These are phyloP conservation scores for Lactarius evosmus DNA, from an alignment of 768 basidiomycete genomes.

Conservation along the genomic window DNA sequence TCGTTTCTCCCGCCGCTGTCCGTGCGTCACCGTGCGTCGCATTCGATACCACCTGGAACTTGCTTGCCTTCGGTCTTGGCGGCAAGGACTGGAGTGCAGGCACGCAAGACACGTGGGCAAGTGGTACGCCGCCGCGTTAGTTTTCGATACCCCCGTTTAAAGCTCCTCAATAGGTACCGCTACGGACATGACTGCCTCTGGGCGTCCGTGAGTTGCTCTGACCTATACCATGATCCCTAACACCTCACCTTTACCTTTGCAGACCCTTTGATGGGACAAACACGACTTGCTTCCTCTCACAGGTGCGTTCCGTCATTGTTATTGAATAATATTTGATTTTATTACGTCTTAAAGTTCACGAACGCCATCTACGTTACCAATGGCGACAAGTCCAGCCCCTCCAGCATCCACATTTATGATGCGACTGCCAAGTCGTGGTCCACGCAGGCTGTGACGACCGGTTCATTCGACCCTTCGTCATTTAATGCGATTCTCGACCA, in stretches of 20 bases:
- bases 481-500: constrained; percentile 83
- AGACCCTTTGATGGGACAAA: constrained; percentile 64
- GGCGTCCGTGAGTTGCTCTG: constrained; percentile 63
- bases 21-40: constrained; percentile 60
- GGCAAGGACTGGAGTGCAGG: constrained; percentile 85
- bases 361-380: constrained; percentile 86
- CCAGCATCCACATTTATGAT: constrained; percentile 78
- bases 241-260: background rate
- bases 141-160: background rate
- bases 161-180: constrained; percentile 42
- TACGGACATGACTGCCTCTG: constrained; percentile 66
- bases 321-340: background rate
- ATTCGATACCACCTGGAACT: constrained; percentile 79
- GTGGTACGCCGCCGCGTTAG: constrained; percentile 37
- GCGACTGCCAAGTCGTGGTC: constrained; percentile 73
- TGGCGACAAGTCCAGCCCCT: constrained; percentile 66
- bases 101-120: constrained; percentile 62
- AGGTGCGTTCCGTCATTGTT: constrained; percentile 40
- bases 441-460: constrained; percentile 56
- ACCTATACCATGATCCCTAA: constrained; percentile 1
- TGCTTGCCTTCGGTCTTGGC: constrained; percentile 81
- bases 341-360: constrained; percentile 50
- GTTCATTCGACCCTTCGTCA: constrained; percentile 57
- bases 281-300: constrained; percentile 70
- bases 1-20: constrained; percentile 39